phyloP scores from a whole-genome alignment of 805 yeast species.

The Kodamaea leandrae region DNA sequence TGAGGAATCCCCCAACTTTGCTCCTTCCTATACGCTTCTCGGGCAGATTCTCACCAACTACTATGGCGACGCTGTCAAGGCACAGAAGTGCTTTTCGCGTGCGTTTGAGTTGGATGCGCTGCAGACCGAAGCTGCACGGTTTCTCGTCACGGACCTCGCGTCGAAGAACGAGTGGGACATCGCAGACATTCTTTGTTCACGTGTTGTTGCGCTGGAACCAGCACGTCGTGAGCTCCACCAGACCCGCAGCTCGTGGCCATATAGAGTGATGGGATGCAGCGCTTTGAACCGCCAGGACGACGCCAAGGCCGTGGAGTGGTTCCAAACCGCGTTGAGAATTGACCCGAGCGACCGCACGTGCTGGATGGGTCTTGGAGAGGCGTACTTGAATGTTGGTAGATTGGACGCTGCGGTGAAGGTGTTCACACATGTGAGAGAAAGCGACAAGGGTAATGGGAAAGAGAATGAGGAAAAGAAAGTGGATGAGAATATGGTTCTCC shows the following conservation, averaged over 20 bases:
- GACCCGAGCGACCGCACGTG: constrained; percentile 67
- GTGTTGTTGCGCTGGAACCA: constrained; percentile 62
- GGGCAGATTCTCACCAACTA: constrained; percentile 68
- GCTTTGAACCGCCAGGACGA: constrained; percentile 69
- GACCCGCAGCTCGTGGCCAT: constrained; percentile 70
- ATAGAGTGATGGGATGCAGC: constrained; percentile 78
- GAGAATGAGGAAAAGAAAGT: not conserved
- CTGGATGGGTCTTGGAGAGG: constrained; percentile 98
- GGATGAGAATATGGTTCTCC: constrained; percentile 41
- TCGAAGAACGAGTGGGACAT: constrained; percentile 74
- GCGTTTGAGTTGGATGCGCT: constrained; percentile 85
- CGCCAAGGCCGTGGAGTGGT: constrained; percentile 80
- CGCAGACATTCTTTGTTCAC: constrained; percentile 69
- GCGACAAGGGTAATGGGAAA: not conserved
- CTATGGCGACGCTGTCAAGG: constrained; percentile 60
- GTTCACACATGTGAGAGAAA: constrained; percentile 52
- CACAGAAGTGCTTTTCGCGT: constrained; percentile 81
- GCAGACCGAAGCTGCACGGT: constrained; percentile 71
- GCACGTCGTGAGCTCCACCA: constrained; percentile 47
- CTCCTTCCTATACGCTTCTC: constrained; percentile 78
- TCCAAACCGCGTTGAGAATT: constrained; percentile 79
- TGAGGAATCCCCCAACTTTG: constrained; percentile 59
- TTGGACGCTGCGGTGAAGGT: constrained; percentile 85
- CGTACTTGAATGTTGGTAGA: constrained; percentile 81
- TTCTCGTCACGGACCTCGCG: constrained; percentile 70